Conservation (phyloP, 345 rosid species). For the Erucastrum elatum region DNA sequence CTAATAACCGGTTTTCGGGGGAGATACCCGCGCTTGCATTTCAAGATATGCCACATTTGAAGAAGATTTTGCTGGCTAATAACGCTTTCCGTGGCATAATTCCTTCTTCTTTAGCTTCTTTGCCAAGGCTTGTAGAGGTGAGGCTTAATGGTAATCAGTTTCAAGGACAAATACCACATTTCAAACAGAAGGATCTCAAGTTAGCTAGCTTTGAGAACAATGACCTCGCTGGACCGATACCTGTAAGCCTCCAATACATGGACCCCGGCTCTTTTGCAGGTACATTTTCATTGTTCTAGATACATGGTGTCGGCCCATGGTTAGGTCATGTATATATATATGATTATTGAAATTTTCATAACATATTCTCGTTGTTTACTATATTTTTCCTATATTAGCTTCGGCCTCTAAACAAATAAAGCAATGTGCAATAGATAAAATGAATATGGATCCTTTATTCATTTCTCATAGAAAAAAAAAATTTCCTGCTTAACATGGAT, state of each 20-base stretch:
- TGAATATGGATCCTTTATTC: neutral
- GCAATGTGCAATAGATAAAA: neutral
- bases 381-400: neutral
- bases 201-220: slow-evolving; percentile 56
- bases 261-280: slow-evolving; percentile 57
- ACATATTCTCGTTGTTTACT: neutral
- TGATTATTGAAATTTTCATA: neutral
- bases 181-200: slow-evolving; percentile 39
- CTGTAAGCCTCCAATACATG: slow-evolving; percentile 48
- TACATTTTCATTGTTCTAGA: neutral
- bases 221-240: slow-evolving; percentile 69
- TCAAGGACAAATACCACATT: slow-evolving; percentile 58
- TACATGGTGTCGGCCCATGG: neutral
- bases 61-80: slow-evolving; percentile 61
- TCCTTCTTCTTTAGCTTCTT: slow-evolving; percentile 58
- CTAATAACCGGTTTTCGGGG: slow-evolving; percentile 64
- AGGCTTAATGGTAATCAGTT: slow-evolving; percentile 58
- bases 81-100: slow-evolving; percentile 58
- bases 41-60: slow-evolving; percentile 53
- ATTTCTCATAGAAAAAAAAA: neutral
- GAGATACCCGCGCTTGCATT: slow-evolving; percentile 53
- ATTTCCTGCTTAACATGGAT: neutral
- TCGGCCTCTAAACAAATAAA: neutral
- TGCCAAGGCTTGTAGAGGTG: slow-evolving; percentile 58
- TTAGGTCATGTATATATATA: too few species aligned